Base-by-base conservation (phyloP, 805 yeast genomes). In the Kuraishia hungarica region DNA sequence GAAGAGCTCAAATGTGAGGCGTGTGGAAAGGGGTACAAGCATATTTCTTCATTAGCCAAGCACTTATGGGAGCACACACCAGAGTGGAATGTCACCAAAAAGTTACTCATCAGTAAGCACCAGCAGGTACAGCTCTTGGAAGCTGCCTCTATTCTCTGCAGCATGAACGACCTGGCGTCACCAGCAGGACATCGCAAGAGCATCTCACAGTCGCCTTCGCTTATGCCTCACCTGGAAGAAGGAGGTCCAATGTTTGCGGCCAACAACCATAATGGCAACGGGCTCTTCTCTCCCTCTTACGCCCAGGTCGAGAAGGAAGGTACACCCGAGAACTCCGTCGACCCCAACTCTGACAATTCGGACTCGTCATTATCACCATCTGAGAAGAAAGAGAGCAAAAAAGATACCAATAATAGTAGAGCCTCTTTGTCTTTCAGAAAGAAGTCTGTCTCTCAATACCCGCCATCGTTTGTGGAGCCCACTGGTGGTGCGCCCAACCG, bases 31-130 rank as follows among this genome's bases (percentile, higher is more conserved):
- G 96, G 94, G 22, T 89, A 89, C 67, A 90, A 89, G 67, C 97
- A 89, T 71, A 86, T 89, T 5, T 84, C 91, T 0, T 85, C 92
- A n/a, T 76, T 89, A 57, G 94, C 96, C 2, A 89, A 89, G 68
- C 96, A 89, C 70, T 71, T 89, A 47, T 89, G 96, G 96, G 97
- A 89, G 65, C 97, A 89, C 67, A 89, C 97, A 0, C 96, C 96
- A 0, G 96, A 90, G 66, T 89, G 97, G 97, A 87, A 83, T 63
- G 85, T 86, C 67, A 90, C 96, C 2, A 86, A 88, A 61, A 87
- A 87, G 66, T 73, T 89, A 54, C 73, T 86, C 43, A 88, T 90
- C 43, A 84, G 89, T n/a, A 88, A 88, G 68, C 96, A 88, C 69
- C 96, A 88, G 68, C 96, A 88, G 67, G 96, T 89, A 17, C 96